Evolutionary conservation across 2,329 filamentous ascomycete genomes (phyloP), one percentile per base, ranked within the genome.

Genomic region (Calonectria hongkongensis): DNA sequence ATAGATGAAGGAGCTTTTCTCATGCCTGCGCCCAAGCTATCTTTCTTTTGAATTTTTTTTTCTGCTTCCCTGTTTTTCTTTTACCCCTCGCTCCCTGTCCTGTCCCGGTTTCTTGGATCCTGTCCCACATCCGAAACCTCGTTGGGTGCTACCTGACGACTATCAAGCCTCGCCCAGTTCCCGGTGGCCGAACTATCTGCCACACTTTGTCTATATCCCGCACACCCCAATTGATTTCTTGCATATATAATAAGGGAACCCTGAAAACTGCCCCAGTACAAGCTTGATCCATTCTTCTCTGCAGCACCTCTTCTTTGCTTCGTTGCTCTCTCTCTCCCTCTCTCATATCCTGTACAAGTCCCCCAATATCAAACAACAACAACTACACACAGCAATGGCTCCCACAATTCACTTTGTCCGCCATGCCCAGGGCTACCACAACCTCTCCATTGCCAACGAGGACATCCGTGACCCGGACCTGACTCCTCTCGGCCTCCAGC

Each of bases 361-460:
- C 39, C 60, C 68, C 41, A 8, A 27, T 5, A 33, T 27, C 16
- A 27, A 36, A 7, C 25, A 28, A 36, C 18, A 43, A 66, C 8
- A 58, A 2, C 43, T 10, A 21, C 16, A 28, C 50, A 54, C 39
- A 70, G 81, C 48, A 66, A 90, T 90, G 88, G 82, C 87, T 2
- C 87, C 88, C 30, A 90, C 87, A 51, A 86, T 94, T 76, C 91
- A 94, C 83, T 87, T 93, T 76, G 90, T 95, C 79, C 93, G 94
- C 84, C 93, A 95, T 83, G 93, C 92, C 15, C 88, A 95, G 85
- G 95, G 95, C 84, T 91, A 90, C 81, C 96, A 98, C 89, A 98
- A 98, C 84, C 89, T 97, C 80, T 88, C 80, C 75, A 79, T 86
- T 30, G 92, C 89, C 74, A 95, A 96, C 84, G 93, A 96, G 81